A percentile compares a stretch with the other conserved stretches of the same genome.
These are phyloP conservation scores for Brettanomyces sp. DNA, from an alignment of 805 yeast species.

Conservation along the genomic window DNA sequence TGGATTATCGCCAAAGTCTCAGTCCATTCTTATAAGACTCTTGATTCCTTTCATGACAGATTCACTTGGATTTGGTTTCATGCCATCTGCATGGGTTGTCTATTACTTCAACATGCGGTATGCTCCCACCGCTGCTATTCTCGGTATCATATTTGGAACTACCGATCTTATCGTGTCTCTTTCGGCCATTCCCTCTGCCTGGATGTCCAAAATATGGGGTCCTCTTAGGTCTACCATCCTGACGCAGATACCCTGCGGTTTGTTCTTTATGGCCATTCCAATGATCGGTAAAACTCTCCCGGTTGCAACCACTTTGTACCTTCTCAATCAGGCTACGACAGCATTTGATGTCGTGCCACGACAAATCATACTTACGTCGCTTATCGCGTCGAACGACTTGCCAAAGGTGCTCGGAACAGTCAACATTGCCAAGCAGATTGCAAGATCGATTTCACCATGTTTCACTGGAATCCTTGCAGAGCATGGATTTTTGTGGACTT, in stretches of 20 bases:
- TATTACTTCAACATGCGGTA: conserved; percentile 63
- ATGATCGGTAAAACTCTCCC: conserved; percentile 26
- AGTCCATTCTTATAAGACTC: conserved; percentile 35
- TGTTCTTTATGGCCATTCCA: conserved; percentile 49
- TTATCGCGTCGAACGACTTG: conserved; percentile 53
- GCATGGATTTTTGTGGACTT: conserved; percentile 32
- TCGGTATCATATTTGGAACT: conserved; percentile 61
- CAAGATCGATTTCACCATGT: conserved; percentile 73
- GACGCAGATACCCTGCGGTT: conserved; percentile 73
- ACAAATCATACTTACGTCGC: conserved; percentile 64
- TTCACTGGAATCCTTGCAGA: conserved; percentile 71
- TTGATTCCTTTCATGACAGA: conserved; percentile 68
- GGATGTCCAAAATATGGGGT: conserved; percentile 56
- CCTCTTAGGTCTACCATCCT: conserved; percentile 68
- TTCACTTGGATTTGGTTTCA: conserved; percentile 81
- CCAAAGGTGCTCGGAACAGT: conserved; percentile 79
- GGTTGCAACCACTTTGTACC: conserved; percentile 40
- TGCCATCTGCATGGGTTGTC: conserved; percentile 84
- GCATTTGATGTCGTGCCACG: conserved; percentile 93
- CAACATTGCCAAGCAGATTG: conserved; percentile 77
- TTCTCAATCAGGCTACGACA: conserved; percentile 51
- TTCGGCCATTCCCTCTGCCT: conserved; percentile 71
- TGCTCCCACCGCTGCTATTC: conserved; percentile 38
- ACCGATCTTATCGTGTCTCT: conserved; percentile 56
- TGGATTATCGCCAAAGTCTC: conserved; percentile 35